Percentiles rank a stretch among this genome's conserved stretches.
These are phyloP conservation scores for Tetrahymena borealis DNA, from an alignment of 73 alveolate species.

Conservation along the genomic window DNA sequence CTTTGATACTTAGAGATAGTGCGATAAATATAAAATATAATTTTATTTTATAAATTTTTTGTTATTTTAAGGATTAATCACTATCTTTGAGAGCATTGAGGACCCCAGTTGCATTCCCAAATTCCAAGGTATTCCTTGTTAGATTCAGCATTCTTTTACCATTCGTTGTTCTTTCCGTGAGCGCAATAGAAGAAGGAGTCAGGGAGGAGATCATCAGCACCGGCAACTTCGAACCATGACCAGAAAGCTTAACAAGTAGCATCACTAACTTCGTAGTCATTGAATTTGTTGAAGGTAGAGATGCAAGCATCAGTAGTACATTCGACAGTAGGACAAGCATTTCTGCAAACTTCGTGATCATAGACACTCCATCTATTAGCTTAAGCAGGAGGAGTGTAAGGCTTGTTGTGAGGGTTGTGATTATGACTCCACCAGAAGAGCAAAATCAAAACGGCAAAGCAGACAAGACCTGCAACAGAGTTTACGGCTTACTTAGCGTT, in stretches of 20 bases:
- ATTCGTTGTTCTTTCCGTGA: neutral
- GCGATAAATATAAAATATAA: no score
- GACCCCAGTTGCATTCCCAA: conserved; percentile 1
- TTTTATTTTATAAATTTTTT: no score
- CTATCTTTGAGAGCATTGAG: neutral
- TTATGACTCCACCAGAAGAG: neutral
- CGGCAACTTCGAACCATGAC: neutral
- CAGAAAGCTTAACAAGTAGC: neutral
- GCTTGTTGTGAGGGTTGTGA: neutral
- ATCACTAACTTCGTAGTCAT: neutral
- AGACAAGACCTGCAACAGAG: neutral
- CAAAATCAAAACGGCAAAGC: neutral
- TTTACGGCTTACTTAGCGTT: neutral
- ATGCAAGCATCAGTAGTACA: neutral
- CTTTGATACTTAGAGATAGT: no score
- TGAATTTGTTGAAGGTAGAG: neutral
- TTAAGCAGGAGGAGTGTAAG: neutral
- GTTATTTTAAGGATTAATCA: neutral
- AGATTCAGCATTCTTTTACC: neutral
- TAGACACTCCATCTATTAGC: neutral
- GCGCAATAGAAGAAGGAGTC: neutral
- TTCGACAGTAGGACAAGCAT: neutral
- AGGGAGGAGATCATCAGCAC: neutral
- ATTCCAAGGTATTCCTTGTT: neutral
- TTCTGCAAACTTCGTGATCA: neutral